These are phyloP conservation scores for Tolypocladium cylindrosporum DNA, from an alignment of 2,329 filamentous ascomycete genomes.

Conservation along the genomic window DNA sequence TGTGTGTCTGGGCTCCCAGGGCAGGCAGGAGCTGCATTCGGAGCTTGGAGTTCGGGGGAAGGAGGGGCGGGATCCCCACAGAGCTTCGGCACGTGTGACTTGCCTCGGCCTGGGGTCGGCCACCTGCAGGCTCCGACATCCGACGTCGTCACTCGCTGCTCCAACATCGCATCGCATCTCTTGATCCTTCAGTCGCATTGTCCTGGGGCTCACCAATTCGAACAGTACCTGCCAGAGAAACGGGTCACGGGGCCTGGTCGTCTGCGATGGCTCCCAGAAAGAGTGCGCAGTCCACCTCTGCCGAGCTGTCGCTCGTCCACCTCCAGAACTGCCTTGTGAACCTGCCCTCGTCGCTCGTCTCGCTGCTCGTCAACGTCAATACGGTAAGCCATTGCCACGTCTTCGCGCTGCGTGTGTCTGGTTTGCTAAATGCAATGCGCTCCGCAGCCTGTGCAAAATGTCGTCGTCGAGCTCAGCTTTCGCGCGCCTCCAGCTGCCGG, in stretches of 20 bases:
- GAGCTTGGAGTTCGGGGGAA: background rate
- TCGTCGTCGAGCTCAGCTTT: conserved; percentile 84
- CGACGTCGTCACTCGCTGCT: background rate
- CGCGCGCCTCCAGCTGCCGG: conserved; percentile 36
- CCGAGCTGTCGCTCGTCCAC: conserved; percentile 76
- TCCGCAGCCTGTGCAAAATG: conserved; percentile 78
- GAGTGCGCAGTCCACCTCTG: conserved; percentile 55
- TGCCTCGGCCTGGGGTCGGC: conserved; percentile 19
- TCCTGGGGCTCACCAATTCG: background rate
- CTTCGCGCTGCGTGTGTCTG: background rate
- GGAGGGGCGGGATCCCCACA: background rate
- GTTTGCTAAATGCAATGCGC: conserved; percentile 9
- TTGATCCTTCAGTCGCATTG: conserved; percentile 1
- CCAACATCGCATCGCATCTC: background rate
- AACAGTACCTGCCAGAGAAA: background rate
- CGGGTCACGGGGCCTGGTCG: background rate
- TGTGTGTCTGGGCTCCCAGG: background rate
- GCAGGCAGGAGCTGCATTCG: background rate
- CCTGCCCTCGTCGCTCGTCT: conserved; percentile 74
- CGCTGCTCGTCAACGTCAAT: conserved; percentile 78
- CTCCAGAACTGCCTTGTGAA: conserved; percentile 95
- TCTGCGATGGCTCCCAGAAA: conserved; percentile 36
- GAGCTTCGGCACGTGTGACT: conserved; percentile 22
- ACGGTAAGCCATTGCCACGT: conserved; percentile 50
- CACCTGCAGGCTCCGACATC: background rate